Percentiles rank a stretch among this genome's conserved stretches.
Evolutionary conservation across 176 grass and related monocot genomes (phyloP).

Genomic region (Leersia perrieri): DNA sequence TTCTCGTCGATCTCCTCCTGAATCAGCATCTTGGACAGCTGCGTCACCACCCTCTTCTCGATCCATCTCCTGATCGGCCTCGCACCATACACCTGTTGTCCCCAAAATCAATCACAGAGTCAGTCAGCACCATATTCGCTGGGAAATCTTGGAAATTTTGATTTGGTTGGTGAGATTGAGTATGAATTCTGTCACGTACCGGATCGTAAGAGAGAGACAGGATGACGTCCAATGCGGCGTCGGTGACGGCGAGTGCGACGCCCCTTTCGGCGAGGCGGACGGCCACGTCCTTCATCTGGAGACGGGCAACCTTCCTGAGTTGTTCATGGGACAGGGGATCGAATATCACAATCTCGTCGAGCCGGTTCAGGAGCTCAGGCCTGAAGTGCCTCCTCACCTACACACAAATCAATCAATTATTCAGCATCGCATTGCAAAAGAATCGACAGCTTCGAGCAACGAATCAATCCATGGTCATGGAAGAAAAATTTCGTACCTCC

Average conservation of each 20-base stretch:
- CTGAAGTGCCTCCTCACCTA: conserved; percentile 95
- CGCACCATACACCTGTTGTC: conserved; percentile 60
- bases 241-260: conserved; percentile 78
- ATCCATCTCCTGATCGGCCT: conserved; percentile 86
- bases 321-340: conserved; percentile 85
- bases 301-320: conserved; percentile 82
- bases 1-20: conserved; percentile 87
- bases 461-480: not conserved
- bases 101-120: not conserved
- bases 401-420: not conserved
- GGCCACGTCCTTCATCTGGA: conserved; percentile 96
- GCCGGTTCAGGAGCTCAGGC: conserved; percentile 83
- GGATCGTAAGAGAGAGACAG: conserved; percentile 81
- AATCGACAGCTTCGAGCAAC: not conserved
- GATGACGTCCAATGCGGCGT: conserved; percentile 80
- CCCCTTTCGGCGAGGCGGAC: conserved; percentile 80
- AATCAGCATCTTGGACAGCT: conserved; percentile 90
- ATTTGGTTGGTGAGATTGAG: not conserved
- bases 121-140: not conserved
- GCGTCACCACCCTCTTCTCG: conserved; percentile 80
- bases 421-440: not conserved
- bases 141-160: not conserved
- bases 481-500: conserved; percentile 42
- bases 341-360: conserved; percentile 92
- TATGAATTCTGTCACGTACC: conserved; percentile 37